Conservation (phyloP, 345 rosid species). For the Populus davidiana region DNA sequence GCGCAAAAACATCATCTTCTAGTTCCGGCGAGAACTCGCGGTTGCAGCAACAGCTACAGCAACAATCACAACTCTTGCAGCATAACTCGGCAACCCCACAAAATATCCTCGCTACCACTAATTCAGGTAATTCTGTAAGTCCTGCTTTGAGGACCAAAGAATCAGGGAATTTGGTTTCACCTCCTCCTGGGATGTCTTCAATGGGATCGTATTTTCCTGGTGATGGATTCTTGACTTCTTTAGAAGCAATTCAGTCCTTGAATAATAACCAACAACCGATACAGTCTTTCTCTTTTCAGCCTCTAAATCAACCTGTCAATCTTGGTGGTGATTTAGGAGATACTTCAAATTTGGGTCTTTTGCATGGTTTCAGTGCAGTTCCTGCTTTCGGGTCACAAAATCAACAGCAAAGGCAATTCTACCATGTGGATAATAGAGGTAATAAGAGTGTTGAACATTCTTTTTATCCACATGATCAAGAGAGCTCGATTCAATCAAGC, state of each 20-base stretch:
- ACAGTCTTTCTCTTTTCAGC: slow-evolving; percentile 20
- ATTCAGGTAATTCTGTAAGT: slow-evolving; percentile 12
- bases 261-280: slow-evolving; percentile 8
- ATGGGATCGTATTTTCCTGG: slow-evolving; percentile 31
- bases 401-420: slow-evolving; percentile 29
- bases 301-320: slow-evolving; percentile 15
- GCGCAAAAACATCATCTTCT: slow-evolving; percentile 30
- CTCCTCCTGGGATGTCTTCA: slow-evolving; percentile 20
- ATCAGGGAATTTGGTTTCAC: slow-evolving; percentile 15
- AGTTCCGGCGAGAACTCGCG: slow-evolving; percentile 26
- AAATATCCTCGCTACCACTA: slow-evolving; percentile 15
- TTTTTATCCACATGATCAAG: slow-evolving; percentile 21
- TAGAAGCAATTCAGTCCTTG: slow-evolving; percentile 14
- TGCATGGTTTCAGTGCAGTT: slow-evolving; percentile 28
- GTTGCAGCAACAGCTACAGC: slow-evolving; percentile 19
- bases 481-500: slow-evolving; percentile 20
- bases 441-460: neutral
- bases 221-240: slow-evolving; percentile 16
- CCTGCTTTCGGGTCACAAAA: slow-evolving; percentile 25
- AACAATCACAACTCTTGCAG: neutral
- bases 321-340: slow-evolving; percentile 17
- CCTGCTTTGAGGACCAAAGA: slow-evolving; percentile 17
- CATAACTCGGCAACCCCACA: slow-evolving; percentile 5
- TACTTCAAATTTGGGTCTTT: slow-evolving; percentile 35
- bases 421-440: slow-evolving; percentile 18